Evolutionary conservation across 352 stramenopile species (phyloP), one percentile per base, ranked within the genome.

Genomic region (Globisporangium ultimum): DNA sequence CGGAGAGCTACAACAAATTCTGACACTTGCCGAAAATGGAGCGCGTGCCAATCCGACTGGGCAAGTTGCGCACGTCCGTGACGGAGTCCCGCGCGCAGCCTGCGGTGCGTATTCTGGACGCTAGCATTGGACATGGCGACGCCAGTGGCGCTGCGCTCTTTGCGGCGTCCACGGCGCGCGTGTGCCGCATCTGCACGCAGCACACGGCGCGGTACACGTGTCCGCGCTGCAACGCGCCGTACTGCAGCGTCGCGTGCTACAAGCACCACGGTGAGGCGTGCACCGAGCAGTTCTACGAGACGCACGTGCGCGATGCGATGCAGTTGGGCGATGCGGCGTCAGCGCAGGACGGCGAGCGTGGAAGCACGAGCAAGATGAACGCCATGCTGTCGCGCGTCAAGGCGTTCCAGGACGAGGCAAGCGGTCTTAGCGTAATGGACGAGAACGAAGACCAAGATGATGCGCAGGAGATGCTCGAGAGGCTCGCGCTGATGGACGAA

Each of bases 201-300:
- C 68, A 72, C 21, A 63, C 78, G 46, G 71, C 82, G 28, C 77
- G 82, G 48, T 96, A 96, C 74, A 91, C 79, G 13, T 96, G 87
- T 76, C 87, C 87, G 20, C 81, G 82, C 6, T 96, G 87, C 70
- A 89, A 89, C 32, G 63, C 70, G 48, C 71, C 80, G 8, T 96
- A 94, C 67, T 96, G 87, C 63, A 82, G 79, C 55, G 81, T 90
- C 10, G 48, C 64, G 21, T 96, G 87, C 74, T 96, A 91, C 66
- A 78, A 80, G 48, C 61, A 60, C 12, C 87, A 96, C 64, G 76
- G 84, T 45, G 64, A 77, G 52, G 58, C 48, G 12, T 96, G 87
- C 60, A 94, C 83, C 0, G 87, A 96, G 58, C 66, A 70, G 21
- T 96, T 96, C 61, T 94, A 84, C 55, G 78, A 93, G 50, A 67